A percentile compares a stretch with the other conserved stretches of the same genome.
Evolutionary conservation across 1,139 yeast species (phyloP).

Genomic region (Zygotorulaspora mrakii): DNA sequence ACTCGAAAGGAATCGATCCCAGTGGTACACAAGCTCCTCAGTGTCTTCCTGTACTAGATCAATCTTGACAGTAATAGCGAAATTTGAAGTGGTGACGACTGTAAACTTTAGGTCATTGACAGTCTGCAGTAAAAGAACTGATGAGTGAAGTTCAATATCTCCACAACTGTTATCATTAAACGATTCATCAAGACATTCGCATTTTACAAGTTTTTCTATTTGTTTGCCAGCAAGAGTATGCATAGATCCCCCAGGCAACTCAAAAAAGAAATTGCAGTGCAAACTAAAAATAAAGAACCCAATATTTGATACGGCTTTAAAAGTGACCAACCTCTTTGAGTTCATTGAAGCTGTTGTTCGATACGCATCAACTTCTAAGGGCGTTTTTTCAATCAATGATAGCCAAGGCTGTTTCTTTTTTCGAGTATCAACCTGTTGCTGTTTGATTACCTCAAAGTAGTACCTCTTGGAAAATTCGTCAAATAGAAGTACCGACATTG

Average conservation of each 20-base stretch:
- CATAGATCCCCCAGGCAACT: constrained; percentile 18
- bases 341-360: no score
- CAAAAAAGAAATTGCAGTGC: constrained; percentile 13
- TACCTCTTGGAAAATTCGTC: constrained; percentile 4
- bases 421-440: constrained; percentile 6
- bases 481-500: constrained; percentile 8
- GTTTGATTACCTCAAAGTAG: constrained; percentile 14
- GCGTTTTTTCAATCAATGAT: constrained; percentile 6
- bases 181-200: constrained; percentile 3
- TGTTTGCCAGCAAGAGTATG: constrained; percentile 14
- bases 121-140: constrained; percentile 4
- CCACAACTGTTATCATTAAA: not conserved
- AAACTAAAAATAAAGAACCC: constrained; percentile 21
- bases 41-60: constrained; percentile 12
- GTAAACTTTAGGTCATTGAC: constrained; percentile 9
- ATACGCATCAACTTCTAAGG: no score
- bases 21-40: constrained; percentile 7
- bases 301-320: constrained; percentile 18
- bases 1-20: constrained; percentile 3
- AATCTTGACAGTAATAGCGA: constrained; percentile 4
- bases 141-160: constrained; percentile 1
- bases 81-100: constrained; percentile 4
- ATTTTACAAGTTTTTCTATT: constrained; percentile 3
- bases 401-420: constrained; percentile 10
- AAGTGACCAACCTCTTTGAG: constrained; percentile 1